A percentile compares a stretch with the other conserved stretches of the same genome.
Evolutionary conservation across 129 eudicot species (phyloP).

Genomic region (Chrysanthemum makinoi): DNA sequence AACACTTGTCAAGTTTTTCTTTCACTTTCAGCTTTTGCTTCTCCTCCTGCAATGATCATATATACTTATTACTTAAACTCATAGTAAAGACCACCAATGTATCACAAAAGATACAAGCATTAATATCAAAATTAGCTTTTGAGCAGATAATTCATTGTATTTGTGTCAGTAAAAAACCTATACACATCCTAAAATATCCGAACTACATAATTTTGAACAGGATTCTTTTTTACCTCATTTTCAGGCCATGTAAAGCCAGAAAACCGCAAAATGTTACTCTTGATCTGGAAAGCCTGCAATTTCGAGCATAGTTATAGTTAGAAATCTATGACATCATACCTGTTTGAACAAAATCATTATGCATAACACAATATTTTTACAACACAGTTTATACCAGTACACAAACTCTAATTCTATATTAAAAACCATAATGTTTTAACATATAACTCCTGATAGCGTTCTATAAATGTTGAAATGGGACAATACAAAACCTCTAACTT

Average conservation of each 20-base stretch:
- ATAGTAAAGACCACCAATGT: neutral
- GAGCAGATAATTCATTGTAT: neutral
- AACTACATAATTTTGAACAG: neutral
- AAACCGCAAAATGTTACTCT: constrained; percentile 73
- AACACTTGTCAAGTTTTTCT: constrained; percentile 83
- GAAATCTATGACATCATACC: neutral
- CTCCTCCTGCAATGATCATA: constrained; percentile 69
- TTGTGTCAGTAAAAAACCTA: neutral
- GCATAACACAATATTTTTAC: constrained; percentile 2
- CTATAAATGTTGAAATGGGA: neutral
- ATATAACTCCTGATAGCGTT: neutral
- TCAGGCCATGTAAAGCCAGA: constrained; percentile 93
- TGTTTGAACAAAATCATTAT: constrained; percentile 5
- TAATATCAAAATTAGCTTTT: neutral
- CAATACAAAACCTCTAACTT: neutral
- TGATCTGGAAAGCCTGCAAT: constrained; percentile 76
- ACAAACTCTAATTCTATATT: neutral
- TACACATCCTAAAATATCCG: constrained; percentile 3
- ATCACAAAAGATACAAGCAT: neutral
- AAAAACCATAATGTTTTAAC: neutral
- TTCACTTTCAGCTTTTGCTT: constrained; percentile 79
- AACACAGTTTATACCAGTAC: neutral
- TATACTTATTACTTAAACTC: constrained; percentile 12
- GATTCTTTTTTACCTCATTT: constrained; percentile 62
- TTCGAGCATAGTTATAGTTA: constrained; percentile 20